phyloP scores from a whole-genome alignment of 73 alveolate genomes.

The Paramecium octaurelia region DNA sequence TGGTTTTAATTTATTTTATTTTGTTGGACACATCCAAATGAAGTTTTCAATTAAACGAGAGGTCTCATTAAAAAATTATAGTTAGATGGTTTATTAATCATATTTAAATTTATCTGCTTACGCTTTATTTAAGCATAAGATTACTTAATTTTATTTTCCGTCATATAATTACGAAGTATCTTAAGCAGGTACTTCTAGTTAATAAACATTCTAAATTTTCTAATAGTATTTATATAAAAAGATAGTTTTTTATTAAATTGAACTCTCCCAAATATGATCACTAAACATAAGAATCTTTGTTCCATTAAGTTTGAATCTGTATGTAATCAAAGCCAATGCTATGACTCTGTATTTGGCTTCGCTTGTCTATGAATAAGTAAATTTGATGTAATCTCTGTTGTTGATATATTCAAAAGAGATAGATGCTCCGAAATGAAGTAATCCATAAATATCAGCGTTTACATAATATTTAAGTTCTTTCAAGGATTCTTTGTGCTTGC shows the following conservation, averaged over 20 bases:
- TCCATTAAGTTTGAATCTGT: slow-evolving; percentile 1
- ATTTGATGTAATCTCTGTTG: neutral
- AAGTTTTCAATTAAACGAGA: neutral
- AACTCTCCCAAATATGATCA: neutral
- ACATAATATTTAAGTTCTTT: neutral
- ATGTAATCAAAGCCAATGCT: neutral
- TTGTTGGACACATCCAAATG: neutral
- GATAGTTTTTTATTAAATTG: neutral
- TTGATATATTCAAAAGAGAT: neutral
- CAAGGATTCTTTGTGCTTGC: neutral
- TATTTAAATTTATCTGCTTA: neutral
- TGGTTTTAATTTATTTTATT: neutral
- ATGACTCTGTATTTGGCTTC: slow-evolving; percentile 14
- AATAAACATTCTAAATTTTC: neutral
- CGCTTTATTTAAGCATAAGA: neutral
- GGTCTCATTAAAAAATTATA: neutral
- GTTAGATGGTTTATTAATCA: neutral
- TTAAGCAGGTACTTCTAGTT: neutral
- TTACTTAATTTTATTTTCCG: neutral
- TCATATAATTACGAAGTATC: neutral
- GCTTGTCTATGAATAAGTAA: neutral
- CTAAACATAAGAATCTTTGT: neutral
- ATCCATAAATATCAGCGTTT: neutral
- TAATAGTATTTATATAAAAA: neutral
- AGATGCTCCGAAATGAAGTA: neutral